These are phyloP conservation scores for Cytidiella melzeri DNA, from an alignment of 768 basidiomycete species.

Conservation along the genomic window DNA sequence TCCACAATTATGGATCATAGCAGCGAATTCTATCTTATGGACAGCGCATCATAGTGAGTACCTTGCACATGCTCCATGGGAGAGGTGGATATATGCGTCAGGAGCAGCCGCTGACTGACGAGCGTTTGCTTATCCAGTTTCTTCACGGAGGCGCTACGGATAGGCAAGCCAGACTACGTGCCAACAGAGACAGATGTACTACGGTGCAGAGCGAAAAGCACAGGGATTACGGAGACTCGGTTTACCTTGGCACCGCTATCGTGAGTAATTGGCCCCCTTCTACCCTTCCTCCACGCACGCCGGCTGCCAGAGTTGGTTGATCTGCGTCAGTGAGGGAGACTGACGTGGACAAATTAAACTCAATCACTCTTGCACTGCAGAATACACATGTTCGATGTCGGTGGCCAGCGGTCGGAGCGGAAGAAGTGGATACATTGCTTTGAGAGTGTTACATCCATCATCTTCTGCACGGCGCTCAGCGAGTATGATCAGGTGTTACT, in stretches of 20 bases:
- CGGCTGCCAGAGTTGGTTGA: neutral
- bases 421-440: constrained; percentile 65
- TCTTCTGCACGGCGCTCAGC: constrained; percentile 69
- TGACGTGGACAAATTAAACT: neutral
- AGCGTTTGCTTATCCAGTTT: constrained; percentile 45
- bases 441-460: constrained; percentile 74
- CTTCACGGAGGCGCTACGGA: constrained; percentile 78
- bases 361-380: constrained; percentile 17
- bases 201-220: constrained; percentile 82
- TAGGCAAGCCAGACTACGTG: constrained; percentile 73
- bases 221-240: constrained; percentile 86
- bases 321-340: neutral
- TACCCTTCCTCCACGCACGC: neutral
- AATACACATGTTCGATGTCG: constrained; percentile 74
- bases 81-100: neutral
- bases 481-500: constrained; percentile 72
- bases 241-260: constrained; percentile 58
- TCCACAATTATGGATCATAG: constrained; percentile 46
- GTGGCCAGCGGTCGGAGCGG: constrained; percentile 56
- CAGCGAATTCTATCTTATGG: constrained; percentile 89
- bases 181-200: constrained; percentile 86
- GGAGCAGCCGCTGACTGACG: no score
- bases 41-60: constrained; percentile 83
- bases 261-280: constrained; percentile 16
- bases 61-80: neutral